Conservation (phyloP, 352 stramenopile species). For the Globisporangium canariense region DNA sequence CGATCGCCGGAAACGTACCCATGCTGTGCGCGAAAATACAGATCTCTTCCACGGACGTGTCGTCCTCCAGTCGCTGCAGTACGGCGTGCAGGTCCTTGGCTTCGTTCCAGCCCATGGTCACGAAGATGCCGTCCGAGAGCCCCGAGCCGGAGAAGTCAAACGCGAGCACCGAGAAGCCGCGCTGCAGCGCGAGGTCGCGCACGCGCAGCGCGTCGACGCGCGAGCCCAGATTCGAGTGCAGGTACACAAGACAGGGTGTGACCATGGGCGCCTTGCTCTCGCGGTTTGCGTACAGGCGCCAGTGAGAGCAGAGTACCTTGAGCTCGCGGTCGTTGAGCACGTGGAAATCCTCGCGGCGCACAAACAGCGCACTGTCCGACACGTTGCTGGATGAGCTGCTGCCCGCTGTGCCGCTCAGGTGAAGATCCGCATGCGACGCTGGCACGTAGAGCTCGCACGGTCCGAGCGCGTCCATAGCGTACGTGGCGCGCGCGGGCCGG, state of each 20-base stretch:
- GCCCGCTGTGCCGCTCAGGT: not conserved
- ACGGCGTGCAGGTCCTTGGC: conserved; percentile 67
- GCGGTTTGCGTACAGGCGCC: conserved; percentile 48
- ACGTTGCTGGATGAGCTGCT: too few relatives aligned
- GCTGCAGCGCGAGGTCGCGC: conserved; percentile 51
- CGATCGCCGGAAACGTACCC: conserved; percentile 73
- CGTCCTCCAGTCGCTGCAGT: conserved; percentile 51
- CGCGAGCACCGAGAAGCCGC: conserved; percentile 73
- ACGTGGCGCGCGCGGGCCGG: conserved; percentile 58
- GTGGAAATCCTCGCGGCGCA: conserved; percentile 52
- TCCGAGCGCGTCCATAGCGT: conserved; percentile 50
- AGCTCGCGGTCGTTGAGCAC: conserved; percentile 72
- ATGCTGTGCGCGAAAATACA: conserved; percentile 83
- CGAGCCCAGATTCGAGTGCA: conserved; percentile 84
- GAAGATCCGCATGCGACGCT: not conserved
- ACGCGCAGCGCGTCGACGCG: conserved; percentile 66
- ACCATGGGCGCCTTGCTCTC: conserved; percentile 17
- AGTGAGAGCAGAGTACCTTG: conserved; percentile 67
- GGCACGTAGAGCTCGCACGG: conserved; percentile 41
- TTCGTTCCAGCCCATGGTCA: conserved; percentile 87
- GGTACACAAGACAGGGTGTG: conserved; percentile 66
- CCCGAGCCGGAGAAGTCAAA: conserved; percentile 85
- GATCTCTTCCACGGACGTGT: conserved; percentile 48
- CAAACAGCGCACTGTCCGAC: conserved; percentile 7
- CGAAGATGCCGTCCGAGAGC: conserved; percentile 74